Conservation (phyloP, 331 rosid genomes). For the Erythrophleum ivorense region DNA sequence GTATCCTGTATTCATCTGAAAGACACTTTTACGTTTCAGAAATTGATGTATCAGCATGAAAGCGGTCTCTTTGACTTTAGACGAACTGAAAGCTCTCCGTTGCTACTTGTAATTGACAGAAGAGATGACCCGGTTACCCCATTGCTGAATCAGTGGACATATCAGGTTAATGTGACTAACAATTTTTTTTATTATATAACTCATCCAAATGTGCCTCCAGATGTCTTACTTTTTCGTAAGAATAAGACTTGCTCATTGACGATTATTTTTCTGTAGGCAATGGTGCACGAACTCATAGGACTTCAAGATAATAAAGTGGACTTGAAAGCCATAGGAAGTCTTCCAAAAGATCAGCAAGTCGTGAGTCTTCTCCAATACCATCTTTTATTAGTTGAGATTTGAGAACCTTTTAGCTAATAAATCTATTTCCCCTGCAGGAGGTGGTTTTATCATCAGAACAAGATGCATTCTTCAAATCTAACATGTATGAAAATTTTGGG, state of each 20-base stretch:
- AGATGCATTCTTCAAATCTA: conserved; percentile 82
- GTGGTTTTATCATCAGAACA: conserved; percentile 92
- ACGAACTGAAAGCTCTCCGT: conserved; percentile 80
- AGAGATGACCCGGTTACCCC: conserved; percentile 97
- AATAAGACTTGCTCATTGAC: conserved; percentile 15
- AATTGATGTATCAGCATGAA: conserved; percentile 91
- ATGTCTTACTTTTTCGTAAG: conserved; percentile 10
- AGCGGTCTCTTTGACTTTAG: conserved; percentile 92
- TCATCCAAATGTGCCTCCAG: conserved; percentile 11
- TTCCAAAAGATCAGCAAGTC: conserved; percentile 59
- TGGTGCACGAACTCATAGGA: conserved; percentile 94
- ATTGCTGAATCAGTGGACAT: conserved; percentile 90
- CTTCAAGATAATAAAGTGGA: conserved; percentile 93
- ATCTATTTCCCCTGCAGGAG: conserved; percentile 58
- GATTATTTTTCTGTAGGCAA: conserved; percentile 64
- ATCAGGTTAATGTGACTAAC: conserved; percentile 73
- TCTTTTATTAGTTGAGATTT: conserved; percentile 26
- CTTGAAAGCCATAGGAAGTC: conserved; percentile 57
- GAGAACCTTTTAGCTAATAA: conserved; percentile 31
- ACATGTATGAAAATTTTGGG: conserved; percentile 94
- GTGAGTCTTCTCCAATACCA: conserved; percentile 32
- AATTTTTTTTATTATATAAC: conserved; percentile 1
- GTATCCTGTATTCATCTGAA: too few species aligned
- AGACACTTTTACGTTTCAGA: too few species aligned
- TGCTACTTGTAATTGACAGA: conserved; percentile 87